Evolutionary conservation across 345 rosid genomes (phyloP).

Genomic region (Physaria fendleri): DNA sequence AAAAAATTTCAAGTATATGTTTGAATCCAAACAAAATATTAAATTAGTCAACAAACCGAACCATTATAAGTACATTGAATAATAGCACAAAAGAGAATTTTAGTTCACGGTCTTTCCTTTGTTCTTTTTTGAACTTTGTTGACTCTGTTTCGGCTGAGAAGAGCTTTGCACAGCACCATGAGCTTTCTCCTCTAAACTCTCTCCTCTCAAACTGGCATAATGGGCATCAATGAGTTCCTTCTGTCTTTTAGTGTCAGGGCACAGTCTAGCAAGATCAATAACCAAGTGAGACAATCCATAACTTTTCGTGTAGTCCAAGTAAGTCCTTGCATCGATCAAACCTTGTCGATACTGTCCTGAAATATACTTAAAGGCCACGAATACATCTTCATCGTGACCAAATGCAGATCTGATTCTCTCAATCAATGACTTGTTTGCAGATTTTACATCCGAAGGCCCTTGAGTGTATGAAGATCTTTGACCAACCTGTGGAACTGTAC

Average conservation of each 20-base stretch:
- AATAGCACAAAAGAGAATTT: too few relatives aligned
- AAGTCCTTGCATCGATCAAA: slow-evolving; percentile 47
- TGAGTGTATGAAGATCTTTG: too few relatives aligned
- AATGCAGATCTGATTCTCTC: slow-evolving; percentile 61
- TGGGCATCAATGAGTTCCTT: slow-evolving; percentile 66
- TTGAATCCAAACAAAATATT: too few relatives aligned
- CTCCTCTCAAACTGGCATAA: slow-evolving; percentile 41
- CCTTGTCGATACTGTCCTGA: slow-evolving; percentile 77
- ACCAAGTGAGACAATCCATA: slow-evolving; percentile 70
- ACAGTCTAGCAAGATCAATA: slow-evolving; percentile 69
- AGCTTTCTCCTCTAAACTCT: too few relatives aligned
- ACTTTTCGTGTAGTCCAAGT: slow-evolving; percentile 54
- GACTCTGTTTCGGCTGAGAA: too few relatives aligned
- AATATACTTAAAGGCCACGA: slow-evolving; percentile 54
- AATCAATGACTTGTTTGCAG: slow-evolving; percentile 69
- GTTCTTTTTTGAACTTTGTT: too few relatives aligned
- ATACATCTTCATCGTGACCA: slow-evolving; percentile 54
- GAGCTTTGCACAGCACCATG: too few relatives aligned
- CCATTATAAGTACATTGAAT: too few relatives aligned
- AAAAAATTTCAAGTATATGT: too few relatives aligned
- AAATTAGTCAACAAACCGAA: too few relatives aligned
- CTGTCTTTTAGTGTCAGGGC: slow-evolving; percentile 73
- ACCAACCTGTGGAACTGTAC: too few relatives aligned
- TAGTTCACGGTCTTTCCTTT: too few relatives aligned
- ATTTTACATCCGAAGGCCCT: slow-evolving; percentile 49